Evolutionary conservation across 1,284 basidiomycete genomes (phyloP), one percentile per base, ranked within the genome.

Genomic region (Anthracocystis panici-leucophaei): DNA sequence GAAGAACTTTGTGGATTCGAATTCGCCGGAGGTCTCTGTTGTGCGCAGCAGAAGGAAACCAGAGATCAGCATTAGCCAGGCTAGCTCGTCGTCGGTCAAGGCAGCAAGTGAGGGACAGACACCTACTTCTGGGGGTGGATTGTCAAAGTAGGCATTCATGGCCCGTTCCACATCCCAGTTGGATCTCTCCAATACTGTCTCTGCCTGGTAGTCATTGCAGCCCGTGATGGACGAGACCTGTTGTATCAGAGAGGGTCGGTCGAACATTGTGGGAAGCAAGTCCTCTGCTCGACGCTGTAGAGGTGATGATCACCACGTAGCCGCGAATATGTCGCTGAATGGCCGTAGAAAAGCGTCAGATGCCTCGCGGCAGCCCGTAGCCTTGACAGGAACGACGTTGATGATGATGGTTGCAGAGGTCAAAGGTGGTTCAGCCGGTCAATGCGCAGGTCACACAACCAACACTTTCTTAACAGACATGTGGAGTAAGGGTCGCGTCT

Each of bases 81-180:
- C 40, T 2, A 20, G 27, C 21, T 35, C 31, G n/a, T 6, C 16
- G 10, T 16, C 3, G 12, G 35, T 12, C 8, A 16, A 6, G 35
- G 5, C 27, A n/a, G 12, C 14, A 31, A 29, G 4, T 14, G 40
- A 10, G 16, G 14, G n/a, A 11, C 2, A 25, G 5, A 18, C 11
- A 65, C 73, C 56, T n/a, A 71, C 73, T 29, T 68, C 59, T 50
- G 72, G 72, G 44, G 72, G 72, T n/a, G 69, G 69, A 49, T 72
- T 59, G 33, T 77, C 74, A n/a, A 73, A 77, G 25, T 63, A 68
- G 0, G 69, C 55, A 40, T 77, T 77, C 38, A 77, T 48, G 2
- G 74, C 74, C 16, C 69, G 48, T 21, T 77, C 69, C 7, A 64
- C 38, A 14, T 72, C 58, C 66, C 66, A 65, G 12, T 69, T 59